Evolutionary conservation across 106 monocot species (phyloP), one percentile per base, ranked within the genome.

Genomic region (Phalaenopsis aphrodite): DNA sequence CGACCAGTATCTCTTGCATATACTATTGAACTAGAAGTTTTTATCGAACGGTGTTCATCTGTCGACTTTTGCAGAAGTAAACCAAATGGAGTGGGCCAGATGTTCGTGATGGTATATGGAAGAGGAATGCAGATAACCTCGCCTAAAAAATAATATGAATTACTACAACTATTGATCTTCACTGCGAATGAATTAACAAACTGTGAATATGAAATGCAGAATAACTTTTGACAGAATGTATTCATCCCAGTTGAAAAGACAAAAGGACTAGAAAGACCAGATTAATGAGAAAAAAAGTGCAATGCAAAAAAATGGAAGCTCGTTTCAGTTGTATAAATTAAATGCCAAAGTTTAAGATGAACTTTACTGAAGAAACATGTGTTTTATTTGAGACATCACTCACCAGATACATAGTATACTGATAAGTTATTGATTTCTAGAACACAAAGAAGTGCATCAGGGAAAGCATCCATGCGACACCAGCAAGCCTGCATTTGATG

Each of bases 61-160:
- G 77, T 81, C 11, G 85, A 86, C 77, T 94, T 97, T 82, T 92
- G 94, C 8, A 97, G 87, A 5, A 97, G 90, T 68, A 97, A 87
- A 66, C 97, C 97, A 87, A 84, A 90, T 52, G 90, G 94, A 85
- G 92, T 88, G 48, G 97, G 86, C 86, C 87, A 97, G 68, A 97
- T 92, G 46, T 90, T 86, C 80, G 84, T 65, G 75, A 97, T 68
- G 74, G 84, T 66, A 85, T 90, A 85, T 67, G 90, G 90, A 58
- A 97, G 89, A 56, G 90, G 92, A 30, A 94, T 87, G n/a, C 79
- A 87, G 38, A 80, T 83, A 12, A 92, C 83, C 80, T 97, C 94
- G 79, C 97, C 97, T 97, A 82, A 69, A 82, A 42, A 68, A 64
- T 41, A 8, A 68, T 78, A 47, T 8, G 1, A 74, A 10, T 24